Evolutionary conservation across 2,329 filamentous ascomycete species (phyloP).

Genomic region (Gaeumannomyces tritici): DNA sequence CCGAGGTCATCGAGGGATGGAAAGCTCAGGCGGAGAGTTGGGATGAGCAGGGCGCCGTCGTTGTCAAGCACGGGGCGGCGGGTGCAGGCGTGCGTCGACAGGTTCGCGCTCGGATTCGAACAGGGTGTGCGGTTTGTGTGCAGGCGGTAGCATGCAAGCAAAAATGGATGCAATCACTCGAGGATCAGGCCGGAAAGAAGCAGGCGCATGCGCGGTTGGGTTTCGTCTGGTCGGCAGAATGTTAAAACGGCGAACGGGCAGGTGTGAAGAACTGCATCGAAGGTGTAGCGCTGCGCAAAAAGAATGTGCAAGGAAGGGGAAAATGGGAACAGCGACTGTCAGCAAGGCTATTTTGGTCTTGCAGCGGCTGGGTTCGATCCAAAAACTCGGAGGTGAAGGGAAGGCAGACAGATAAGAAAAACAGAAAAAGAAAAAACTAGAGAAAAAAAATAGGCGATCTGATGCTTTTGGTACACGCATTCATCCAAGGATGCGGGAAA

Average conservation of each 20-base stretch:
- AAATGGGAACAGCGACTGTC: neutral
- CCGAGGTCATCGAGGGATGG: slow-evolving; percentile 17
- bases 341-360: neutral
- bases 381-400: neutral
- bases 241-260: neutral
- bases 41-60: slow-evolving; percentile 8
- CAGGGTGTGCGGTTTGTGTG: neutral
- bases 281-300: neutral
- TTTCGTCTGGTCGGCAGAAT: neutral
- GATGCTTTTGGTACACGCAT: neutral
- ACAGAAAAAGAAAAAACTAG: neutral
- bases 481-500: neutral
- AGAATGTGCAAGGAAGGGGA: neutral
- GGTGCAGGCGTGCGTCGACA: neutral
- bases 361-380: neutral
- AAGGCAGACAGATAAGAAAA: neutral
- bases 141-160: neutral
- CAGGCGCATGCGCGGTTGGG: neutral
- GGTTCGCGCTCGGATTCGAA: neutral
- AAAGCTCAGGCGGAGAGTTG: slow-evolving; percentile 1
- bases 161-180: neutral
- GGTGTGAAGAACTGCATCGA: neutral
- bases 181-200: neutral
- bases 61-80: neutral
- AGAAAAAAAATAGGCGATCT: neutral